Base-by-base conservation (phyloP, 106 monocot genomes). In the Hemerocallis citrina region DNA sequence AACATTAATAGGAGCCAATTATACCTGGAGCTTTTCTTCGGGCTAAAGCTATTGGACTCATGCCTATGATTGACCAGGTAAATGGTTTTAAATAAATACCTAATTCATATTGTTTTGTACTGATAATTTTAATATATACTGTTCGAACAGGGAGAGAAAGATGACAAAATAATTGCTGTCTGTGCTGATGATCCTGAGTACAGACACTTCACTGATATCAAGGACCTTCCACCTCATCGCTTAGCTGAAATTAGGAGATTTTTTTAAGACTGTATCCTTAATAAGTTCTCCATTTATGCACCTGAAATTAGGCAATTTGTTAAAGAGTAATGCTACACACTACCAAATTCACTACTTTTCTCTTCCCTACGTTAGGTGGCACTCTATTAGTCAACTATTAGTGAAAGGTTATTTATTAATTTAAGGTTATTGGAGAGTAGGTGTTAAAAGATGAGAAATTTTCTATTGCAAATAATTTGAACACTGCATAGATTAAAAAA, bases 141-240 rank as follows among this genome's bases (percentile, higher is more conserved):
- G 5, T 44, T 75, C 29, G 23, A 55, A 61, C 34, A 89, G 85
- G 89, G 89, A 57, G 89, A 89, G 67, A 78, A 72, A 40, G 89
- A 89, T 68, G 83, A 92, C 49, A 92, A 92, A 55, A 92, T 92
- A 13, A 92, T 92, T 73, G 92, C 92, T 55, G 86, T 92, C 15
- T 86, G 92, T 68, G 83, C 86, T 7, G 92, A 86, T 72, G 92
- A 92, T 75, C 92, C 92, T 45, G 87, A 92, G 59, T 92, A 92
- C 66, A 75, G 58, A 29, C 87, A 92, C 37, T 84, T 72, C 61
- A 84, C 48, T 67, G 92, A 92, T 61, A 87, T 92, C 70, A 92
- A 84, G 67, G 92, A 92, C 17, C 84, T 92, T 15, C 77, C 92
- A 41, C 92, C 92, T 60, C 92, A 92, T 69, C 92, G 87, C 37